Base-by-base conservation (phyloP, 2,329 filamentous ascomycete genomes). In the Cryphonectria radicalis region DNA sequence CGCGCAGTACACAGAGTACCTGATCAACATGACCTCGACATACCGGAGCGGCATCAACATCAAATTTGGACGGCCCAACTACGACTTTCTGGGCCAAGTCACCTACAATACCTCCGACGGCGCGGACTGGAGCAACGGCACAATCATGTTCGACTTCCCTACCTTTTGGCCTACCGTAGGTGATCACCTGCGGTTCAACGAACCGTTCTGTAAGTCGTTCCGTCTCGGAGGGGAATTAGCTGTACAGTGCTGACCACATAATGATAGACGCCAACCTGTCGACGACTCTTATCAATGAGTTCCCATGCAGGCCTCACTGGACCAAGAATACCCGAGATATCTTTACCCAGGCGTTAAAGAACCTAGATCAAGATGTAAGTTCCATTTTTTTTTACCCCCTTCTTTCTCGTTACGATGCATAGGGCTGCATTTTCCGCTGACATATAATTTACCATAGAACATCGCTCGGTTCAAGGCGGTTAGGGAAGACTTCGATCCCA, bases 91-190 rank as follows among this genome's bases (percentile, higher is more conserved):
- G 10, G 85, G 85, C 19, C 85, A 87, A 77, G 82, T 83, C 22
- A 86, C 84, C 13, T 82, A 82, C 67, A 81, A 82, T 74, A 86
- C 85, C 10, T 79, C 80, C 0, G 85, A 86, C 70, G 82, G 82
- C 4, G 82, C 80, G 8, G 85, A 87, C 75, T 87, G 84, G 84
- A 79, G 76, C 66, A 82, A 85, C 75, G 85, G 85, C 2, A 81
- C 82, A 28, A 85, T 87, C 75, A 87, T 87, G 85, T 84, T 87
- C 73, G 85, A 87, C 74, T 87, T 87, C 74, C 85, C 85, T 2
- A 81, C 78, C 28, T 87, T 83, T 75, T 80, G 82, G 66, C 84
- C 85, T 0, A 81, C 76, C 2, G 75, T 81, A 11, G 85, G 85
- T 1, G 84, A 87, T 69, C 76, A 82, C 5, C 77, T 81, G 76